Conservation (phyloP, 371 early-diverging fungal genomes). For the Mortierella sp. region DNA sequence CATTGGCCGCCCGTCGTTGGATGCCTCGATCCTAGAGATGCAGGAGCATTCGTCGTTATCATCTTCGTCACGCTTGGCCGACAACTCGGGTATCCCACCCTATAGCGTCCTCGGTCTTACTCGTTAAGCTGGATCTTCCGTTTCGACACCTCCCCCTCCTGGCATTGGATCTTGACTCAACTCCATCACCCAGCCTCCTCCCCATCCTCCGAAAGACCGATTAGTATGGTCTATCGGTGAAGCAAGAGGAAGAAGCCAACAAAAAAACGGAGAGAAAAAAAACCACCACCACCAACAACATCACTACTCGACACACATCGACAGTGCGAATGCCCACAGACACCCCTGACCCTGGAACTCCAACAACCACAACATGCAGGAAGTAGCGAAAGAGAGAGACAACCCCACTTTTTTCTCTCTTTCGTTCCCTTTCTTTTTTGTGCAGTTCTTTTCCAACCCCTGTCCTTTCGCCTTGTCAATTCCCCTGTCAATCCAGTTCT, state of each 20-base stretch:
- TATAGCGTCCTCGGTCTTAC: conserved; percentile 18
- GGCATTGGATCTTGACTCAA: conserved; percentile 1
- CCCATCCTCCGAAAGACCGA: conserved; percentile 1
- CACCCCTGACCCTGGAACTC: background rate
- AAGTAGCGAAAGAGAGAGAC: background rate
- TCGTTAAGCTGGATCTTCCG: conserved; percentile 23
- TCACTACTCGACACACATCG: background rate
- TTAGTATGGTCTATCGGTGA: background rate
- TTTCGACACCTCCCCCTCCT: conserved; percentile 1
- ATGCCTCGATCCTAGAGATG: conserved; percentile 35
- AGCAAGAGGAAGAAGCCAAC: background rate
- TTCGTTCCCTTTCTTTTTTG: background rate
- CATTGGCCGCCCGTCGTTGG: conserved; percentile 41
- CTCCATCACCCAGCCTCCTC: background rate
- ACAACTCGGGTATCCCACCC: conserved; percentile 8
- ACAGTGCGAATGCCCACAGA: background rate
- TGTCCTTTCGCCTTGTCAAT: background rate
- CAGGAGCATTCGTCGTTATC: conserved; percentile 8
- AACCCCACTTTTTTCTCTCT: background rate
- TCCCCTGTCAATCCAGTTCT: background rate
- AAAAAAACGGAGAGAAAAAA: background rate
- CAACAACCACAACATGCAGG: background rate
- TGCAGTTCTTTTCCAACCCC: background rate
- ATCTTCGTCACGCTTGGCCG: background rate
- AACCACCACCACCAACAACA: background rate